These are phyloP conservation scores for Tillandsia fasciculata DNA, from an alignment of 176 grass and related monocot genomes.

Conservation along the genomic window DNA sequence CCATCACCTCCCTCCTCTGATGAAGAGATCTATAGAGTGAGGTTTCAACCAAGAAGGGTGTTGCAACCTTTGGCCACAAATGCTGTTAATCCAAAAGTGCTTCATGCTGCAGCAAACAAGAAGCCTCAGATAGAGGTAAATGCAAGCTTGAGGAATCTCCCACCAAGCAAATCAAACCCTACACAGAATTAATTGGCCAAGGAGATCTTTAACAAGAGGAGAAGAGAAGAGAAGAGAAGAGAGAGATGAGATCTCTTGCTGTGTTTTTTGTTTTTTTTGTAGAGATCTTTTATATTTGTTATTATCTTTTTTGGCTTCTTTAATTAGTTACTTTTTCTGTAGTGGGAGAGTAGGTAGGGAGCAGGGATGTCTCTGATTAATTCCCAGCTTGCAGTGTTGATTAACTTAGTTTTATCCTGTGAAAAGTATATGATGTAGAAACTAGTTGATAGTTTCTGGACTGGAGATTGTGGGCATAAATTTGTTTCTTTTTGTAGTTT, in stretches of 20 bases:
- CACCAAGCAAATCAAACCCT: constrained; percentile 16
- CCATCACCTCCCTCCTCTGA: background rate
- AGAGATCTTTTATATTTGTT: background rate
- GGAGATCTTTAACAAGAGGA: background rate
- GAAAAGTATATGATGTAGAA: too few species aligned
- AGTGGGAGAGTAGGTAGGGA: too few species aligned
- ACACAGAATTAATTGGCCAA: constrained; percentile 21
- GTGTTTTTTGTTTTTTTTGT: background rate
- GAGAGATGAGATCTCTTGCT: too few species aligned
- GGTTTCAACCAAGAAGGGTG: background rate
- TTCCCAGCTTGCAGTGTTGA: too few species aligned
- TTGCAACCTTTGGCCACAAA: background rate
- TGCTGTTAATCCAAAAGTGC: background rate
- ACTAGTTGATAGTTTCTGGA: too few species aligned
- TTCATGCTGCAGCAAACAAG: background rate
- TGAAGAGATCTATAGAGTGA: background rate
- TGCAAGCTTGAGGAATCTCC: constrained; percentile 20
- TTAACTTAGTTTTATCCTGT: too few species aligned
- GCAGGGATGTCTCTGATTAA: too few species aligned
- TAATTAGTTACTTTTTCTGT: too few species aligned
- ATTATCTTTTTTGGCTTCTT: too few species aligned
- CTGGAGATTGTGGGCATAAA: too few species aligned
- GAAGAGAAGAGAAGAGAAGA: background rate
- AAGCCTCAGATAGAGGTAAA: constrained; percentile 20
- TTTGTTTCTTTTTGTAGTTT: too few species aligned